These are phyloP conservation scores for Inonotus obliquus DNA, from an alignment of 1,284 basidiomycete species.

Conservation along the genomic window DNA sequence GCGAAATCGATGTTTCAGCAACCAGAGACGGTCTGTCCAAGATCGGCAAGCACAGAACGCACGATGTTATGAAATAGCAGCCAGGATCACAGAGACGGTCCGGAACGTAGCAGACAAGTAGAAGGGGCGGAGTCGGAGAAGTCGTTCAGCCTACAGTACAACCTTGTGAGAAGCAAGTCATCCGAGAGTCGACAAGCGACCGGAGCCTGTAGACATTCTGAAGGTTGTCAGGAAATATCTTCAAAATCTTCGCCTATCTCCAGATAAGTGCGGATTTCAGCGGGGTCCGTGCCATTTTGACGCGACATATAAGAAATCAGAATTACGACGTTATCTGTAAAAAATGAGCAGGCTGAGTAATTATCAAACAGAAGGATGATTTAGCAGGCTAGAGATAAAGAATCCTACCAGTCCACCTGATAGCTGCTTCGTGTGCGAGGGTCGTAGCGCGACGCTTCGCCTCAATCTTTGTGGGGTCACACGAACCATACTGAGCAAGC, in stretches of 20 bases:
- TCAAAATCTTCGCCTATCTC: conserved; percentile 70
- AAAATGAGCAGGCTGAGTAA: neutral
- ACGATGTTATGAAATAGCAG: no score
- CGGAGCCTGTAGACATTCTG: neutral
- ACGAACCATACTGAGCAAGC: conserved; percentile 72
- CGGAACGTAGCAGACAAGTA: no score
- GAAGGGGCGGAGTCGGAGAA: no score
- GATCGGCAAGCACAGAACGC: no score
- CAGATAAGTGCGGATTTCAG: conserved; percentile 60
- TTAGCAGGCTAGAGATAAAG: neutral
- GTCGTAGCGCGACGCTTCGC: conserved; percentile 64
- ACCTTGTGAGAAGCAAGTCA: neutral
- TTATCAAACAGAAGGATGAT: neutral
- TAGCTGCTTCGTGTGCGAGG: conserved; percentile 73
- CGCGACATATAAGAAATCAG: conserved; percentile 61
- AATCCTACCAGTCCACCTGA: conserved; percentile 78
- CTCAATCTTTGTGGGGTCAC: conserved; percentile 77
- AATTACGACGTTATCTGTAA: conserved; percentile 55
- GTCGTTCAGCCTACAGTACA: neutral
- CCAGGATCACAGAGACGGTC: no score
- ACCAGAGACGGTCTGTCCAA: no score
- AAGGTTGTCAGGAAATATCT: conserved; percentile 48
- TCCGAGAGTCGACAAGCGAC: neutral
- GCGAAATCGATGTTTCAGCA: no score
- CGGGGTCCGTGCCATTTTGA: conserved; percentile 49